These are phyloP conservation scores for Coemansia sp. DNA, from an alignment of 192 early-diverging fungal species.

Conservation along the genomic window DNA sequence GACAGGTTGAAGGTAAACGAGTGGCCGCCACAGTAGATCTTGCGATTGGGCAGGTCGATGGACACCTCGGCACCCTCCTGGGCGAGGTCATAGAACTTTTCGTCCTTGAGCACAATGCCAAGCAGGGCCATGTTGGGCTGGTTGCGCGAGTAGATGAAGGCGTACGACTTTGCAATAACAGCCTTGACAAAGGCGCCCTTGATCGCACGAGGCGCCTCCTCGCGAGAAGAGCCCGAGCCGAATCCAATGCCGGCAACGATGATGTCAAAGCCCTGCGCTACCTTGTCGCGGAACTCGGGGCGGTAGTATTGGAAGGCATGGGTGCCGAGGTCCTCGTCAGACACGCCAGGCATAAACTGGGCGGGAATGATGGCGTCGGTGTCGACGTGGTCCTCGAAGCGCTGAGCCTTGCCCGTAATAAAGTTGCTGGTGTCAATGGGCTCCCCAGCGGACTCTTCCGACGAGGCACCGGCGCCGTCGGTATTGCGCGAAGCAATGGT, in stretches of 20 bases:
- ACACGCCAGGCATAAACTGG: constrained; percentile 70
- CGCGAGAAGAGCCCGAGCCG: constrained; percentile 74
- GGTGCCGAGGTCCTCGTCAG: constrained; percentile 67
- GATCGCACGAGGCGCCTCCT: constrained; percentile 75
- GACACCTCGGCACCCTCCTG: constrained; percentile 70
- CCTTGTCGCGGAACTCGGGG: constrained; percentile 71
- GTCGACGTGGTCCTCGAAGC: constrained; percentile 74
- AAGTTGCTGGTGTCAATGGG: constrained; percentile 39
- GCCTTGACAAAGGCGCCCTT: constrained; percentile 68
- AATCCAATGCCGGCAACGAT: constrained; percentile 73
- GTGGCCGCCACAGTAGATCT: constrained; percentile 59
- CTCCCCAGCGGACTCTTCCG: constrained; percentile 9
- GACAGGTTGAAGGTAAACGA: constrained; percentile 63
- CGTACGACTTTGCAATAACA: constrained; percentile 79
- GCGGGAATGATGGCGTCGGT: constrained; percentile 80
- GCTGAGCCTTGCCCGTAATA: constrained; percentile 67
- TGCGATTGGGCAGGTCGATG: constrained; percentile 67
- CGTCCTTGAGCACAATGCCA: constrained; percentile 70
- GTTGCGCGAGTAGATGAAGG: constrained; percentile 81
- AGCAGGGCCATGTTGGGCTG: constrained; percentile 82
- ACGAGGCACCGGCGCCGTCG: constrained; percentile 16
- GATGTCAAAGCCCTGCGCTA: constrained; percentile 63
- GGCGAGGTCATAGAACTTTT: constrained; percentile 71
- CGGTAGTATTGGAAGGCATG: constrained; percentile 72
- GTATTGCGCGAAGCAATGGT: constrained; percentile 48